These are phyloP conservation scores for Allantophomopsis cytisporea DNA, from an alignment of 2,329 filamentous ascomycete species.

Conservation along the genomic window DNA sequence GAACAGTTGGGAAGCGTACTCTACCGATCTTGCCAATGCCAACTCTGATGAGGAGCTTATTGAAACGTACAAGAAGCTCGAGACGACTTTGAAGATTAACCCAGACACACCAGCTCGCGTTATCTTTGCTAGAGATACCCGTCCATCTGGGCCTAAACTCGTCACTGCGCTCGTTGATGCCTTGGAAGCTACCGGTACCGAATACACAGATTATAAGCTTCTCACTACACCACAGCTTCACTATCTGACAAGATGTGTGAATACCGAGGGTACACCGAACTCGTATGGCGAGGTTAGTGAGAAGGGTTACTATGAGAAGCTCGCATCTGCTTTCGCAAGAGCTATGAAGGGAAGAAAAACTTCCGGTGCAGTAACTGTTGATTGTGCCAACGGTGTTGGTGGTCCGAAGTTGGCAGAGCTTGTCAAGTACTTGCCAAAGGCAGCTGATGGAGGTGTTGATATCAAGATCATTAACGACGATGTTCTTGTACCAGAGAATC, in stretches of 20 bases:
- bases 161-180: slow-evolving; percentile 69
- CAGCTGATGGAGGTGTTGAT: slow-evolving; percentile 55
- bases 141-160: slow-evolving; percentile 78
- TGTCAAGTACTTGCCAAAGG: slow-evolving; percentile 65
- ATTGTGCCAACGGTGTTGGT: slow-evolving; percentile 94
- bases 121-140: slow-evolving; percentile 83
- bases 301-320: slow-evolving; percentile 89
- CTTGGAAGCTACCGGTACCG: slow-evolving; percentile 60
- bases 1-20: slow-evolving; percentile 85
- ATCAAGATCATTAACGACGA: slow-evolving; percentile 88
- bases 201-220: slow-evolving; percentile 75
- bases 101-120: slow-evolving; percentile 59
- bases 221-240: slow-evolving; percentile 96
- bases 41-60: slow-evolving; percentile 60
- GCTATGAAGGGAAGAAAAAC: slow-evolving; percentile 69
- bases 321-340: slow-evolving; percentile 69
- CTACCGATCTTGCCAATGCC: slow-evolving; percentile 81
- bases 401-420: slow-evolving; percentile 81
- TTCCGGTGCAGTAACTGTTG: slow-evolving; percentile 64
- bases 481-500: slow-evolving; percentile 73
- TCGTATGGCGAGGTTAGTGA: slow-evolving; percentile 85
- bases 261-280: slow-evolving; percentile 77
- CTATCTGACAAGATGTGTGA: slow-evolving; percentile 88
- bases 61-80: slow-evolving; percentile 63
- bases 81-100: slow-evolving; percentile 65